Conservation (phyloP, 2,329 filamentous ascomycete genomes). For the Aspergillus ustus region DNA sequence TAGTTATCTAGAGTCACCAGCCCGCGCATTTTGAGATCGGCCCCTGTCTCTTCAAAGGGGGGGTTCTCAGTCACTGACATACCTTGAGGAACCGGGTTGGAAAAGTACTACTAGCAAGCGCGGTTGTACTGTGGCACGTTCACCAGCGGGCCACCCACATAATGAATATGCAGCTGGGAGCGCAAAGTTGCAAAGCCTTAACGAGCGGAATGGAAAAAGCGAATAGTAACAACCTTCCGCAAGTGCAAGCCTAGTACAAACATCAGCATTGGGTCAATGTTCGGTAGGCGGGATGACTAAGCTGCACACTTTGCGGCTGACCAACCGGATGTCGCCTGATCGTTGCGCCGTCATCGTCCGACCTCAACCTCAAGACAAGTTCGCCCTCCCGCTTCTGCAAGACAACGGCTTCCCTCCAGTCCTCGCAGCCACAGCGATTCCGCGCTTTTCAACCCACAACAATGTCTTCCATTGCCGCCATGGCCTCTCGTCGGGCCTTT, state of each 20-base stretch:
- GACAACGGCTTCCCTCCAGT: slow-evolving; percentile 18
- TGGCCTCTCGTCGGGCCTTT: slow-evolving; percentile 47
- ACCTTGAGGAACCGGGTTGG: slow-evolving; percentile 18
- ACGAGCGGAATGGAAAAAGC: not conserved
- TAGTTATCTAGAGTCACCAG: slow-evolving; percentile 12
- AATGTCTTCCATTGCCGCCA: slow-evolving; percentile 50
- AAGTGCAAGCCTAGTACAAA: not conserved
- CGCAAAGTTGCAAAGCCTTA: slow-evolving; percentile 8
- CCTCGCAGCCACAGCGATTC: slow-evolving; percentile 26
- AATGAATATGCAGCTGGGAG: slow-evolving; percentile 6
- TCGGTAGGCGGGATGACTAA: slow-evolving; percentile 25
- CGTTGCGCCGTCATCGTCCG: slow-evolving; percentile 38
- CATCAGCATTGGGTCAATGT: not conserved
- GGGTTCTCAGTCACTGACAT: slow-evolving; percentile 11
- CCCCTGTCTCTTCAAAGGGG: slow-evolving; percentile 12
- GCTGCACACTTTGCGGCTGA: slow-evolving; percentile 16
- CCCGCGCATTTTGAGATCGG: slow-evolving; percentile 4
- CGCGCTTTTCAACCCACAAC: slow-evolving; percentile 23
- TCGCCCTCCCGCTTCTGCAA: slow-evolving; percentile 33
- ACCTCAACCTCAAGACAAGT: slow-evolving; percentile 27
- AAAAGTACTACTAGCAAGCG: not conserved
- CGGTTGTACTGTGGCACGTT: slow-evolving; percentile 4
- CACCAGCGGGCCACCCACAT: slow-evolving; percentile 9
- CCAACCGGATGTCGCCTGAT: slow-evolving; percentile 34
- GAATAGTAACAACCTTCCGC: slow-evolving; percentile 1